Base-by-base conservation (phyloP, 1,139 yeast genomes). In the Zygosaccharomyces sapae region DNA sequence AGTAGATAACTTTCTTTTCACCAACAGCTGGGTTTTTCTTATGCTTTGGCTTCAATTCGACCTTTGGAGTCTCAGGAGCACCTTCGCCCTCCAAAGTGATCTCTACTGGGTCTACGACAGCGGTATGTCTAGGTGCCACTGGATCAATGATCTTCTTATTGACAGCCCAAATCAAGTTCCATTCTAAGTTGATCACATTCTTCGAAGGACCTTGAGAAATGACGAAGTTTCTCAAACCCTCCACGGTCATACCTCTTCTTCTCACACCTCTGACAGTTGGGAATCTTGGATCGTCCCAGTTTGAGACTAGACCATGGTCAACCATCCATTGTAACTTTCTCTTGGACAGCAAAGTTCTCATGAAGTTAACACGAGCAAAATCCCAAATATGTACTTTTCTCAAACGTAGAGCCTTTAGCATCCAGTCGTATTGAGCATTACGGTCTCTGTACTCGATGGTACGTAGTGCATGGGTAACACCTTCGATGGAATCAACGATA, bases 251-350 rank as follows among this genome's bases (percentile, higher is more conserved):
- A 75, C 98, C 98, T 75, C 98, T 86, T 78, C 97, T 83, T 76
- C 97, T 86, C 46, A 90, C 96, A 75, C 97, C 97, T 72, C 96
- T 83, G 37, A 90, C 96, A 42, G 98, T 92, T 58, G 98, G 98
- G 89, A 92, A 92, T 70, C 98, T 80, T 61, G 98, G 97, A 71
- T 92, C 98, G 66, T 90, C 96, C 98, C 98, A 92, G 72, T 88
- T 89, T 31, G 78, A 63, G 51, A 92, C 98, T 60, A 83, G 76
- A 35, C 79, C 73, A 68, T 87, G 84, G 74, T 92, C 97, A 55
- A 92, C 97, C 70, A 92, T 88, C 97, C 97, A 90, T 74, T 92
- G 97, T 65, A 92, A 77, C 76, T 92, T 92, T 76, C 98, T 85
- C 83, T 92, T 92, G 53, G 96, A 87, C 55, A 92, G 75, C 65